These are phyloP conservation scores for Ichthyophthirius multifiliis DNA, from an alignment of 169 alveolate species.

Conservation along the genomic window DNA sequence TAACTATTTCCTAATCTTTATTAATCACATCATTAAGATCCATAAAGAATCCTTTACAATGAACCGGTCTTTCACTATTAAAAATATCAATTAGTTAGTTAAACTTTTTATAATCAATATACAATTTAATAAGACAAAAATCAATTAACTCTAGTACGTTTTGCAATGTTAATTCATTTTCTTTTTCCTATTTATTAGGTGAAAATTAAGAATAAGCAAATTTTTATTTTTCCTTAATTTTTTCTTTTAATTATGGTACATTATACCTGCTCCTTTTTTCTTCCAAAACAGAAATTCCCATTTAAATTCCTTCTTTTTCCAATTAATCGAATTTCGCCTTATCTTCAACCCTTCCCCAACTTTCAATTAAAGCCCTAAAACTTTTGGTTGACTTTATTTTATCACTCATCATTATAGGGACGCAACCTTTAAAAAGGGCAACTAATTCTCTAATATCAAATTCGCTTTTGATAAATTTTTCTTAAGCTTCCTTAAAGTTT, in stretches of 20 bases:
- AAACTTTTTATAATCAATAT: background rate
- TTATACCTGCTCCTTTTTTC: background rate
- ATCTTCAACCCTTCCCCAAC: background rate
- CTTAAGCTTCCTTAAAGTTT: background rate
- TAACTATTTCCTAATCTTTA: background rate
- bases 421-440: background rate
- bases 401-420: background rate
- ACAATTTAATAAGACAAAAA: background rate
- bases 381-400: background rate
- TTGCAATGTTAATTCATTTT: background rate
- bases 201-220: background rate
- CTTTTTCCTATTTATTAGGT: background rate
- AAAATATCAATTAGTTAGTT: background rate
- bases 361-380: background rate
- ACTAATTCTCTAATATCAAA: conserved; percentile 6
- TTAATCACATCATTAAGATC: background rate
- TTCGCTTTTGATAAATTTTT: background rate
- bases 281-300: background rate
- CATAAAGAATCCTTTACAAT: background rate
- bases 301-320: background rate
- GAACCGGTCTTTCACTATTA: background rate
- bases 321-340: background rate
- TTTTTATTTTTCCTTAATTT: background rate
- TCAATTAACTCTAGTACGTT: background rate
- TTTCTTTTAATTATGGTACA: background rate